These are phyloP conservation scores for Cryptosporidium sp. DNA, from an alignment of 169 alveolate genomes.

Conservation along the genomic window DNA sequence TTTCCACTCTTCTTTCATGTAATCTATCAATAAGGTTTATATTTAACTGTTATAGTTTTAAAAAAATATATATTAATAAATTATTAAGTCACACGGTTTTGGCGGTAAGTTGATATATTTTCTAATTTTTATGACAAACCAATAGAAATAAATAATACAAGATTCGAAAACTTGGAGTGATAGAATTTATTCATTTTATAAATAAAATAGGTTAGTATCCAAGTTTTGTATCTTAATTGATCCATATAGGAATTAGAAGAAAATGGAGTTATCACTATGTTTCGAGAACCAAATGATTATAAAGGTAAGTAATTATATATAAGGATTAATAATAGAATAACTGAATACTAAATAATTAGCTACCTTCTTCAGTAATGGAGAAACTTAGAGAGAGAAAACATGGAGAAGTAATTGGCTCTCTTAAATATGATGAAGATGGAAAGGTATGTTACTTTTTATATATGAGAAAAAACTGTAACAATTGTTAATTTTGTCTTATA, in stretches of 20 bases:
- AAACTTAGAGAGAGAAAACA: slow-evolving; percentile 18
- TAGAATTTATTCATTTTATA: neutral
- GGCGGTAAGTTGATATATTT: neutral
- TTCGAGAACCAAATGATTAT: slow-evolving; percentile 46
- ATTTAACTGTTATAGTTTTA: neutral
- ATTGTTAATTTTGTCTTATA: neutral
- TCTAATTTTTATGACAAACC: neutral
- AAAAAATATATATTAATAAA: no score
- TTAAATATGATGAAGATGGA: slow-evolving; percentile 51
- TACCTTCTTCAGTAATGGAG: slow-evolving; percentile 66
- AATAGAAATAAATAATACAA: neutral
- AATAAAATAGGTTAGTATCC: neutral
- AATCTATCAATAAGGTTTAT: neutral
- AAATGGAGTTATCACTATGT: slow-evolving; percentile 56
- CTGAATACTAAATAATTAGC: slow-evolving; percentile 19
- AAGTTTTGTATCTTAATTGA: neutral
- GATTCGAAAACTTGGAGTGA: neutral
- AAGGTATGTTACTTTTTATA: slow-evolving; percentile 15
- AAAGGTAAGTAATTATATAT: slow-evolving; percentile 18
- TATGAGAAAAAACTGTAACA: neutral
- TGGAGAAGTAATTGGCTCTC: slow-evolving; percentile 39
- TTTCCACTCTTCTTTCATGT: neutral
- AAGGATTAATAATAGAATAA: neutral
- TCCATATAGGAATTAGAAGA: neutral
- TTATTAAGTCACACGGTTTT: neutral